Base-by-base conservation (phyloP, 768 basidiomycete species). In the Lactarius psammicola region DNA sequence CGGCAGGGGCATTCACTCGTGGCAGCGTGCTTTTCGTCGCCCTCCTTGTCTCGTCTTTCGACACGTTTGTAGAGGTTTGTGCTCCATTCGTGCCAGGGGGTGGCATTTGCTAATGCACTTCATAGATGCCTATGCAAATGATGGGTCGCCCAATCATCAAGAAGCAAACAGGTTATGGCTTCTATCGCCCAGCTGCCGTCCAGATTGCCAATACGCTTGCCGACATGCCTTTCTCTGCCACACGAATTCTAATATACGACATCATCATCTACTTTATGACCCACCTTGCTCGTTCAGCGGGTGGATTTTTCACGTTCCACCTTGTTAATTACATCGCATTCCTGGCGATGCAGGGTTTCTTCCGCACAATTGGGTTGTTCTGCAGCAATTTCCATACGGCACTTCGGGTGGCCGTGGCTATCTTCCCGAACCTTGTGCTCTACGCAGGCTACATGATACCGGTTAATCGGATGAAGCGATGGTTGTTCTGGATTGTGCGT, bases 1-100 rank as follows among this genome's bases (percentile, higher is more conserved):
- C 94, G 4, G 82, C 84, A 36, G 95, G 95, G 53, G 92, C 88
- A 0, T 97, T 97, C 78, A 94, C 94, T 30, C 86, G 94, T 67
- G 93, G 91, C 51, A 82, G 90, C 76, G 84, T 94, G 34, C 82
- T 95, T 53, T 95, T 95, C 74, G 74, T 82, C 30, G 85, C 86
- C 6, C 73, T 92, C 61, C 75, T 95, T 54, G 84, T 86, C 0
- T 87, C 85, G 53, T 84, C 84, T 71, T 77, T 92, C 59, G 86
- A 90, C 68, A 87, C 89, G 0, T 90, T 90, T 68, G 82, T 83
- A 56, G 91, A 89, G 80, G 82, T 85, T 73, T 28, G 76, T 13
- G 13, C 23, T 26, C 26, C 26, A 15, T 26, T 51, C 13, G 10
- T 23, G 6, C 23, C 26, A 26, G 15, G 26, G 26, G 3, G 49